Base-by-base conservation (phyloP, 192 early-diverging fungal genomes). In the Backusella tuberculispora region DNA sequence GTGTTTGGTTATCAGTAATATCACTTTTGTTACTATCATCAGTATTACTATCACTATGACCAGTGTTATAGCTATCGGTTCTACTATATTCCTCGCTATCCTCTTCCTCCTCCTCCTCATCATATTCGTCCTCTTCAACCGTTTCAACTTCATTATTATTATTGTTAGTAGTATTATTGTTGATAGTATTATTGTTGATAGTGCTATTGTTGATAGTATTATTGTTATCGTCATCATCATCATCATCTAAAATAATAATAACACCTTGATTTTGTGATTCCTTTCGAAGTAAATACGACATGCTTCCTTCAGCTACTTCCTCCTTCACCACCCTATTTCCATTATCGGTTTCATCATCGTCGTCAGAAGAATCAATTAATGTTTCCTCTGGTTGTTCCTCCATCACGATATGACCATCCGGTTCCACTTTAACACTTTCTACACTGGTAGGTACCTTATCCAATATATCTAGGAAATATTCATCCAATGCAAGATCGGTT, bases 401-500 rank as follows among this genome's bases (percentile, higher is more conserved):
- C 24, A 69, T 69, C 5, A 42, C 29, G 6, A 69, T 43, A 2
- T 17, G 34, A 40, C 87, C 87, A 74, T 81, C 73, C 41, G 78
- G 71, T 34, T 85, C 84, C 0, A 88, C 78, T 12, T 73, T 77
- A 17, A 88, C 74, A 19, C 63, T 78, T 29, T 88, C 87, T 6
- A 85, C 67, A 44, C 66, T 63, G 38, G 76, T 38, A 10, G 79
- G 72, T 43, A 74, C 76, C 42, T 72, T 71, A 34, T 75, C 60
- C 15, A 88, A 63, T 34, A 86, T 77, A 41, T 85, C 74, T 19
- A 74, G 73, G 72, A 86, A 80, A 48, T 85, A 86, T 13, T 89
- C 91, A 78, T 95, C 94, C 10, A 93, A 75, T 0, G 92, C 84
- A 24, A 95, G 82, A 43, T 92, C 92, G 17, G 80, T 80, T 69